Percentiles rank a stretch among this genome's conserved stretches.
phyloP scores from a whole-genome alignment of 1,284 basidiomycete species.

The Ustilago xerochloae region DNA sequence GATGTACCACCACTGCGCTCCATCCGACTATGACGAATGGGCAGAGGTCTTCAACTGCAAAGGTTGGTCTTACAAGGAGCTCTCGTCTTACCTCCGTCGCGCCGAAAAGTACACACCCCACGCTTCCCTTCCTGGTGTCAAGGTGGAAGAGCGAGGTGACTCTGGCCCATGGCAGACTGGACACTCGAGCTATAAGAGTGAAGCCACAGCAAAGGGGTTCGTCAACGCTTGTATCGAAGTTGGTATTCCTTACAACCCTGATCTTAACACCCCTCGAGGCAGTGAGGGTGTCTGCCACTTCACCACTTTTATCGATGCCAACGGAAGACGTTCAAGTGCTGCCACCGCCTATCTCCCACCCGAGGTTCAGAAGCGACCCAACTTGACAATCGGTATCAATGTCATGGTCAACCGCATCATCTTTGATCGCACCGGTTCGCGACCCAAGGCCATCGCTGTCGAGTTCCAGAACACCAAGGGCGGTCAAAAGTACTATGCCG shows the following conservation, averaged over 20 bases:
- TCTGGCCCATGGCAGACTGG: constrained; percentile 56
- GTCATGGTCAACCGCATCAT: constrained; percentile 51
- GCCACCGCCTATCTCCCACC: constrained; percentile 54
- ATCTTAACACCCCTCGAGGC: constrained; percentile 51
- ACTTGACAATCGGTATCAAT: constrained; percentile 55
- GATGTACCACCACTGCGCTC: constrained; percentile 59
- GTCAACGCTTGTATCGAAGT: constrained; percentile 46
- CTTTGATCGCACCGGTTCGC: constrained; percentile 43
- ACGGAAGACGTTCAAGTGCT: constrained; percentile 50
- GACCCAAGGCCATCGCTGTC: constrained; percentile 51
- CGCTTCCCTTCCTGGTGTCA: constrained; percentile 43
- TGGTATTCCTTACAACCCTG: constrained; percentile 50
- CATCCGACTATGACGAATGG: constrained; percentile 57
- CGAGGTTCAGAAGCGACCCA: constrained; percentile 48
- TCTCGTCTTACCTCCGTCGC: constrained; percentile 40
- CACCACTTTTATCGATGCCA: constrained; percentile 55
- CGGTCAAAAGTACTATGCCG: constrained; percentile 43
- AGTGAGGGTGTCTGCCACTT: constrained; percentile 52
- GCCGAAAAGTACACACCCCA: constrained; percentile 52
- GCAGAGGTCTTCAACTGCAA: constrained; percentile 47
- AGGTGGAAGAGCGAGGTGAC: constrained; percentile 43
- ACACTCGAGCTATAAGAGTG: constrained; percentile 47
- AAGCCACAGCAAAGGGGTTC: constrained; percentile 51
- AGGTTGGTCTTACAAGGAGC: constrained; percentile 53
- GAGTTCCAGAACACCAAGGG: constrained; percentile 48